These are phyloP conservation scores for Cladosporium cucumerinum DNA, from an alignment of 2,329 filamentous ascomycete species.

Conservation along the genomic window DNA sequence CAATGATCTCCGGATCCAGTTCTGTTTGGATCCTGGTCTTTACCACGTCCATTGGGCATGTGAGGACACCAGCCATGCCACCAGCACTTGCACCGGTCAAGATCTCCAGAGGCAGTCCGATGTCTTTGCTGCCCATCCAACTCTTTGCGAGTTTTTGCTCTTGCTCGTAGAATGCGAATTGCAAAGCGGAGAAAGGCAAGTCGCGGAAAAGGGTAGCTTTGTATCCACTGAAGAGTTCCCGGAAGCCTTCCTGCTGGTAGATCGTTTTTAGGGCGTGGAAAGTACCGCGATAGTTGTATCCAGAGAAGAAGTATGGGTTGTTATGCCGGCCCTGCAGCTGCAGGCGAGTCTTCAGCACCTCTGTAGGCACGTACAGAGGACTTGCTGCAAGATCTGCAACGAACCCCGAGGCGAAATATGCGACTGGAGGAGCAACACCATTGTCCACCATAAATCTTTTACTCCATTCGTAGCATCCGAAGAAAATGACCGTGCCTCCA, in stretches of 20 bases:
- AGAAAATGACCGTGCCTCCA: constrained; percentile 90
- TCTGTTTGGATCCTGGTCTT: constrained; percentile 97
- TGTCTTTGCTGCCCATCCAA: constrained; percentile 76
- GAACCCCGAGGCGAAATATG: constrained; percentile 87
- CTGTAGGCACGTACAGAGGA: constrained; percentile 90
- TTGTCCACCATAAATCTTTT: constrained; percentile 84
- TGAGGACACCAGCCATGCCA: constrained; percentile 88
- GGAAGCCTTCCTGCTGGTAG: constrained; percentile 72
- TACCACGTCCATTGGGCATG: constrained; percentile 93
- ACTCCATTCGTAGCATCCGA: constrained; percentile 93
- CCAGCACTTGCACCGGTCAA: constrained; percentile 86
- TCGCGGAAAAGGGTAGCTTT: constrained; percentile 93
- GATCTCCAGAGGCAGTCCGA: constrained; percentile 81
- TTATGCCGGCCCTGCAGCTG: constrained; percentile 94
- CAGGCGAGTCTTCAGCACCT: constrained; percentile 94
- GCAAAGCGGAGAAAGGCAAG: constrained; percentile 89
- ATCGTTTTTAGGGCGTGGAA: constrained; percentile 83
- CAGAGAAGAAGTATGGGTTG: constrained; percentile 88
- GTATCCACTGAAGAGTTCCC: constrained; percentile 92
- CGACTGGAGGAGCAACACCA: constrained; percentile 75
- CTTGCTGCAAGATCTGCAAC: constrained; percentile 89
- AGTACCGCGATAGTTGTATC: constrained; percentile 92
- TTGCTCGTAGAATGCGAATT: constrained; percentile 98
- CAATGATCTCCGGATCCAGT: constrained; percentile 54
- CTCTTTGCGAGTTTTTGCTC: constrained; percentile 76